phyloP scores from a whole-genome alignment of 1,284 basidiomycete genomes.

The Prillingera fragicola region DNA sequence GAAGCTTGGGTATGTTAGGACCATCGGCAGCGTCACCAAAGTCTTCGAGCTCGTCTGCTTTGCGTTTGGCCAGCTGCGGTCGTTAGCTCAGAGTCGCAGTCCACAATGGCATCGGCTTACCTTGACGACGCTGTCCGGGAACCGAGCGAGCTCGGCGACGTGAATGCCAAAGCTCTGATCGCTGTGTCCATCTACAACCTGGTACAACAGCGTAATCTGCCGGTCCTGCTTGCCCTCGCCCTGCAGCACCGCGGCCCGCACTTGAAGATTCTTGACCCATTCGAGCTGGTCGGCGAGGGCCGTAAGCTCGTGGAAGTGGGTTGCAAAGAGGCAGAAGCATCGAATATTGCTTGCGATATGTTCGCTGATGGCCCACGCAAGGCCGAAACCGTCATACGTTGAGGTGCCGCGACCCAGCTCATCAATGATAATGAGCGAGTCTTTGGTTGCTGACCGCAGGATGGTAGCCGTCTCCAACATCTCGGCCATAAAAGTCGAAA shows the following conservation, averaged over 20 bases:
- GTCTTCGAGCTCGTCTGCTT: conserved; percentile 94
- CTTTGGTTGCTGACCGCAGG: conserved; percentile 81
- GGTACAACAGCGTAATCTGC: conserved; percentile 90
- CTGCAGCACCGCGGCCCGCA: conserved; percentile 81
- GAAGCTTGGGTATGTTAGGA: conserved; percentile 52
- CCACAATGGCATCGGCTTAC: conserved; percentile 54
- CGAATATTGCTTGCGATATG: conserved; percentile 88
- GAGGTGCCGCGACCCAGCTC: conserved; percentile 98
- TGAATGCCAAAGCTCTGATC: conserved; percentile 99
- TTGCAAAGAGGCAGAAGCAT: conserved; percentile 93
- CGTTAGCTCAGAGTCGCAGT: not conserved
- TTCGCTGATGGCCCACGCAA: conserved; percentile 99
- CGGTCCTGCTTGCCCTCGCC: conserved; percentile 56
- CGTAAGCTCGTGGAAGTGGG: conserved; percentile 97
- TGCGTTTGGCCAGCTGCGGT: conserved; percentile 88
- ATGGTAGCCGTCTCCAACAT: conserved; percentile 94
- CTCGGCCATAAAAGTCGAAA: conserved; percentile 99
- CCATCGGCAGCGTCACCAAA: conserved; percentile 55
- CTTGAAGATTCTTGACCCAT: conserved; percentile 91
- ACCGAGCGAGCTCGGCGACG: conserved; percentile 92
- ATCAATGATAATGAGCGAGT: conserved; percentile 96
- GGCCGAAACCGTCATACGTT: conserved; percentile 96
- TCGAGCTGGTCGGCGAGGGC: conserved; percentile 76
- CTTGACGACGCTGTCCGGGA: conserved; percentile 88
- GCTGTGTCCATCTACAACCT: conserved; percentile 86